Conservation (phyloP, 495 filamentous ascomycete species). For the Penicillium coffeae region DNA sequence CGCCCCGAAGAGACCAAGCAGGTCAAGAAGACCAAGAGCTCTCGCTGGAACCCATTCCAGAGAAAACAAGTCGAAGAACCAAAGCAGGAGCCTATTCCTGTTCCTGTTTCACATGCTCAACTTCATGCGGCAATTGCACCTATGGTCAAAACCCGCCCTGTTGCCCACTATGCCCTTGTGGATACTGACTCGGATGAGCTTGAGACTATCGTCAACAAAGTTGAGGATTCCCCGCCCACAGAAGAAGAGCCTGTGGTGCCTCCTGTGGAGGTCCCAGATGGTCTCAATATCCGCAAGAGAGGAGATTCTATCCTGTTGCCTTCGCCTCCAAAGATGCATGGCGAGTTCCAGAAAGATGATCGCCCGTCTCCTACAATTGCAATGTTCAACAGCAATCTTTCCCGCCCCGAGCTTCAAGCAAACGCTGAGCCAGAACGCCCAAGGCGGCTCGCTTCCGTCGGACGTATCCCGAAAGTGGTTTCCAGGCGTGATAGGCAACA, state of each 20-base stretch:
- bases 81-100: slow-evolving; percentile 8
- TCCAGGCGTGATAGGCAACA: slow-evolving; percentile 65
- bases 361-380: slow-evolving; percentile 42
- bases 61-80: slow-evolving; percentile 37
- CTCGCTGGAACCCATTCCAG: slow-evolving; percentile 77
- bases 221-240: slow-evolving; percentile 46
- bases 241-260: slow-evolving; percentile 31
- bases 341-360: slow-evolving; percentile 36
- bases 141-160: slow-evolving; percentile 34
- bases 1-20: slow-evolving; percentile 11
- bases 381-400: slow-evolving; percentile 28
- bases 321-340: slow-evolving; percentile 48
- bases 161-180: slow-evolving; percentile 80
- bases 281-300: slow-evolving; percentile 36
- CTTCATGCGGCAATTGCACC: slow-evolving; percentile 42
- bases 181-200: slow-evolving; percentile 69
- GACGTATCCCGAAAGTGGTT: slow-evolving; percentile 84
- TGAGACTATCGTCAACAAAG: slow-evolving; percentile 61
- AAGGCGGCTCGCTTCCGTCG: slow-evolving; percentile 69
- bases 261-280: slow-evolving; percentile 25
- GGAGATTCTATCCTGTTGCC: slow-evolving; percentile 52
- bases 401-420: slow-evolving; percentile 11
- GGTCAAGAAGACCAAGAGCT: slow-evolving; percentile 28
- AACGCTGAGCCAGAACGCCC: slow-evolving; percentile 26
- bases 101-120: slow-evolving; percentile 16